Conservation (phyloP, 1,284 basidiomycete species). For the Ceratobasidium sp. region DNA sequence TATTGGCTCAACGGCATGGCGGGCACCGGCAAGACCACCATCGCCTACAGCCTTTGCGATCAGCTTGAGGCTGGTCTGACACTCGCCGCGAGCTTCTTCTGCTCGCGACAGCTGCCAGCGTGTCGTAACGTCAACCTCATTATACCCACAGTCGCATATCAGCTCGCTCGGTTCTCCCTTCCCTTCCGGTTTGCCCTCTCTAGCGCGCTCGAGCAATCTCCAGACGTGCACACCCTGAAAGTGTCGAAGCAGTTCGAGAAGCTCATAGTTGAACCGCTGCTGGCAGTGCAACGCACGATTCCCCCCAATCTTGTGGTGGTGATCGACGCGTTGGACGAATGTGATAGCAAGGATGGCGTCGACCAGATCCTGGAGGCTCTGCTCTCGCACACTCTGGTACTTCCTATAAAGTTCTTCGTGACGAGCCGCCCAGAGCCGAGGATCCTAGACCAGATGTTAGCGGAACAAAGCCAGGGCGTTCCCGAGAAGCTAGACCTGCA, state of each 20-base stretch:
- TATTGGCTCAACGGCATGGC: slow-evolving; percentile 35
- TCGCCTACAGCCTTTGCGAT: slow-evolving; percentile 14
- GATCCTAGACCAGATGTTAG: background rate
- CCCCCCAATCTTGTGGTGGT: background rate
- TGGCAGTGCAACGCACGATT: background rate
- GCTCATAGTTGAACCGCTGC: background rate
- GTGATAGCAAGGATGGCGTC: background rate
- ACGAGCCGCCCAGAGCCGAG: background rate
- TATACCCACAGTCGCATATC: background rate
- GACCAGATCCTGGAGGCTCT: background rate
- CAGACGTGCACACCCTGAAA: background rate
- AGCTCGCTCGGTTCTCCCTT: background rate
- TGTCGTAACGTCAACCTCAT: background rate
- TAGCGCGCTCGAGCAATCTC: background rate
- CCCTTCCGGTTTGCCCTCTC: background rate
- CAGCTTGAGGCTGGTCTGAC: background rate
- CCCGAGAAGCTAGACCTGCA: background rate
- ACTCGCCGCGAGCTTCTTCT: slow-evolving; percentile 16
- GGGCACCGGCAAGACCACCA: slow-evolving; percentile 22
- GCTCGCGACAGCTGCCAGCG: background rate
- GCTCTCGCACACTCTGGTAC: background rate
- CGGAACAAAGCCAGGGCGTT: background rate
- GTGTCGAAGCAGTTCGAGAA: background rate
- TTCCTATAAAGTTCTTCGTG: background rate
- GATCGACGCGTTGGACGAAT: slow-evolving; percentile 22